Evolutionary conservation across 495 filamentous ascomycete genomes (phyloP), one percentile per base, ranked within the genome.

Genomic region (Astrothelium macrocarpum): DNA sequence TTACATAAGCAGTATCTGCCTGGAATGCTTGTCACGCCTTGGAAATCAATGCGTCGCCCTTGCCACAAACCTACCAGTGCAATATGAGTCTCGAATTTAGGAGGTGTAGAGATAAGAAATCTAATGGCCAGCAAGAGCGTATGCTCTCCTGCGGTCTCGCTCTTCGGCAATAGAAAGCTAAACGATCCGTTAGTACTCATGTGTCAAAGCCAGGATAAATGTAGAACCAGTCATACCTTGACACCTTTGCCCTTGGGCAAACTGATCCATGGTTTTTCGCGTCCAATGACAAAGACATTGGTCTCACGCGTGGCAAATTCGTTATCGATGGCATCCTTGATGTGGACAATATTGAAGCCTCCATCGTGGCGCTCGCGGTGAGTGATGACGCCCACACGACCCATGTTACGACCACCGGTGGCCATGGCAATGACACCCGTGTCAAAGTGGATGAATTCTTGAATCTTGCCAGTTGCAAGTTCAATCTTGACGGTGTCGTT

Each of bases 401-500:
- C 94, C 91, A 96, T 97, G 86, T 96, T 96, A 77, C 93, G 93
- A 86, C 93, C 93, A 85, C 93, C 93, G 66, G 91, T 96, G 70
- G 86, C 89, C 94, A 98, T 98, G 78, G 87, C 89, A 75, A 97
- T 91, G 74, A 90, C 89, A 78, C 92, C 94, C 72, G 90, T 95
- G 78, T 98, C 94, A 81, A 98, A 98, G 78, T 83, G 85, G 85
- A 97, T 91, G 81, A 86, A 97, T 78, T 97, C 94, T 68, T 77
- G 71, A 82, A 97, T 95, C 85, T 97, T 97, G 64, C 68, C 94
- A 61, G 93, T 94, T 71, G 90, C 83, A 59, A 97, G 83, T 72
- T 97, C 90, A 71, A 98, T 91, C 88, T 98, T 98, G 79, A 98
- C 91, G 65, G 94, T 97, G 84, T 98, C 95, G 84, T 97, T 97